These are phyloP conservation scores for Fusarium vanettenii DNA, from an alignment of 2,329 filamentous ascomycete species.

Conservation along the genomic window DNA sequence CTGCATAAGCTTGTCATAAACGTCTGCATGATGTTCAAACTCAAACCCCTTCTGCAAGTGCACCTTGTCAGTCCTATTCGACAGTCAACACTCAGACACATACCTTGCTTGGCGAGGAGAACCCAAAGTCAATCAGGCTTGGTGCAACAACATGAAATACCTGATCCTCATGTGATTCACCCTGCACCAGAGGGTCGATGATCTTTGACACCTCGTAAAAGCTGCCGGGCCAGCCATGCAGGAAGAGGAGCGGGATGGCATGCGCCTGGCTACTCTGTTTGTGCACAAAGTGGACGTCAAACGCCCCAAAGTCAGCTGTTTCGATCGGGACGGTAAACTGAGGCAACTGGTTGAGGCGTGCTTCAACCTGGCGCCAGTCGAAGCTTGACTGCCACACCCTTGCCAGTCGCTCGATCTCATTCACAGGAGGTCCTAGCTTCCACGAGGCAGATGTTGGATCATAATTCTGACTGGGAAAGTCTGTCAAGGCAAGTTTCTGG, in stretches of 20 bases:
- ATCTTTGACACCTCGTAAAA: conserved; percentile 19
- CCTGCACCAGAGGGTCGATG: not conserved
- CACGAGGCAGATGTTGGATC: conserved; percentile 24
- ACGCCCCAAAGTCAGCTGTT: conserved; percentile 64
- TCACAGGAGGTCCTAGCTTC: conserved; percentile 37
- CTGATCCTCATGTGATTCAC: not conserved
- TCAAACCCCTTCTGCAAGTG: not conserved
- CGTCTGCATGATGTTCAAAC: conserved; percentile 7
- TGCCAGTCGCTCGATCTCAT: conserved; percentile 43
- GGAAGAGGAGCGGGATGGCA: conserved; percentile 71
- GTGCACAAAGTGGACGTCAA: conserved; percentile 72
- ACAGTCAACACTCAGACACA: not conserved
- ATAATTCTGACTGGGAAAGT: conserved; percentile 17
- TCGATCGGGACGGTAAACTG: conserved; percentile 63
- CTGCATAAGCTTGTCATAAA: conserved; percentile 20
- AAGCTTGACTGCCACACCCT: conserved; percentile 55
- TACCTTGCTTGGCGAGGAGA: conserved; percentile 6
- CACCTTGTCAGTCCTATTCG: not conserved
- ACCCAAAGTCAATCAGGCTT: conserved; percentile 12
- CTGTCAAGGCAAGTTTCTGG: conserved; percentile 37
- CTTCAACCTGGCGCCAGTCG: conserved; percentile 68
- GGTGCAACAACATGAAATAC: conserved; percentile 22
- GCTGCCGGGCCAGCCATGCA: conserved; percentile 24
- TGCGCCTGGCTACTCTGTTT: conserved; percentile 58
- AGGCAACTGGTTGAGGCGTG: conserved; percentile 65